phyloP scores from a whole-genome alignment of 495 filamentous ascomycete species.

The Penicillium verhagenii region DNA sequence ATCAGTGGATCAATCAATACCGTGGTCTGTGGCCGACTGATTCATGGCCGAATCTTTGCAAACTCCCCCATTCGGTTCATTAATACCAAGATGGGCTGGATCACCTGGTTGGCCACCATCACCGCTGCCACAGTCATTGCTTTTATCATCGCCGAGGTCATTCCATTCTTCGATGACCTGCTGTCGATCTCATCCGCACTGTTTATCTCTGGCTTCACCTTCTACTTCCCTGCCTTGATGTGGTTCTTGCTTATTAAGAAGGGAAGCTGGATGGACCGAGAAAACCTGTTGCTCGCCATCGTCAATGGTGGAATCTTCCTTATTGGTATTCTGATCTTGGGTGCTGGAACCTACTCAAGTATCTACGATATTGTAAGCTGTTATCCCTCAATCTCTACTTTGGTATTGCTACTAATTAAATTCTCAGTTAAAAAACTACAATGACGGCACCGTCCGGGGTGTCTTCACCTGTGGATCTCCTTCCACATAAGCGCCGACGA shows the following conservation, averaged over 20 bases:
- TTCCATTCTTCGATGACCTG: slow-evolving; percentile 66
- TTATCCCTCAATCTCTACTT: background rate
- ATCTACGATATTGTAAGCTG: slow-evolving; percentile 58
- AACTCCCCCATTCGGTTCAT: slow-evolving; percentile 55
- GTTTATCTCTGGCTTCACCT: slow-evolving; percentile 32
- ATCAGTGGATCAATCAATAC: slow-evolving; percentile 65
- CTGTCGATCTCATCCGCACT: slow-evolving; percentile 55
- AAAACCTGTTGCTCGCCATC: slow-evolving; percentile 24
- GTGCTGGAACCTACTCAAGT: slow-evolving; percentile 55
- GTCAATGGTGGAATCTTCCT: slow-evolving; percentile 24
- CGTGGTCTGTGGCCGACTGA: slow-evolving; percentile 57
- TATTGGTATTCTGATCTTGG: slow-evolving; percentile 50
- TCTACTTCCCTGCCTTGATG: slow-evolving; percentile 50
- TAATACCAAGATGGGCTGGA: slow-evolving; percentile 57
- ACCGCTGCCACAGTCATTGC: slow-evolving; percentile 56
- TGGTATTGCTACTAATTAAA: background rate
- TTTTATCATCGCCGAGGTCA: slow-evolving; percentile 66
- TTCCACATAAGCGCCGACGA: background rate
- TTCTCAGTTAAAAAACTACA: slow-evolving; percentile 45
- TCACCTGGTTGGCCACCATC: slow-evolving; percentile 57
- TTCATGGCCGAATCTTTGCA: slow-evolving; percentile 58
- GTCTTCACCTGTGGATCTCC: slow-evolving; percentile 45
- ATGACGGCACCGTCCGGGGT: slow-evolving; percentile 38
- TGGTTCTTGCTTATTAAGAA: slow-evolving; percentile 58
- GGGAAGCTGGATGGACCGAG: slow-evolving; percentile 37